Conservation (phyloP, 2,329 filamentous ascomycete species). For the Paecilomyces sp. region DNA sequence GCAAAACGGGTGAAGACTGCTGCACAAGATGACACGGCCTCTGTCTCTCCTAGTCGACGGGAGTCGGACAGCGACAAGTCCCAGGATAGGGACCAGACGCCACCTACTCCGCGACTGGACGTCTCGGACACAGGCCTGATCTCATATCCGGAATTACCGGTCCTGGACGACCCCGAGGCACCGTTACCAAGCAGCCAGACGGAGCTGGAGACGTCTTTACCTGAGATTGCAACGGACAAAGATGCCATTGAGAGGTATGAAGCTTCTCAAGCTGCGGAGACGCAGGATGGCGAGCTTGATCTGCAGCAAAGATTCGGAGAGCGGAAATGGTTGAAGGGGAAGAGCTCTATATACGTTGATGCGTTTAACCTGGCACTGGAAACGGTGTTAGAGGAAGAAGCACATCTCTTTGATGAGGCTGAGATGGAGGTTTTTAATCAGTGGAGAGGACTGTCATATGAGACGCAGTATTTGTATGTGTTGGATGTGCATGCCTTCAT, state of each 20-base stretch:
- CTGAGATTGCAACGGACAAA: slow-evolving; percentile 58
- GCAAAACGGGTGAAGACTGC: slow-evolving; percentile 23
- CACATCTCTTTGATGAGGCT: slow-evolving; percentile 73
- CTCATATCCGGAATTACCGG: slow-evolving; percentile 8
- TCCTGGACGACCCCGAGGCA: slow-evolving; percentile 20
- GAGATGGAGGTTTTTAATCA: slow-evolving; percentile 70
- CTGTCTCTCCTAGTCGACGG: neutral
- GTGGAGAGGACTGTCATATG: slow-evolving; percentile 70
- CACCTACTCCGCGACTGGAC: neutral
- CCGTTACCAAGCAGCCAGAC: slow-evolving; percentile 43
- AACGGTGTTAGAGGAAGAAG: slow-evolving; percentile 82
- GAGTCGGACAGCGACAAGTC: neutral
- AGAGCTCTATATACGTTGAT: slow-evolving; percentile 91
- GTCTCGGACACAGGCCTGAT: neutral
- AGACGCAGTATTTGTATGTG: slow-evolving; percentile 80
- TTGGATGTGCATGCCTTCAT: neutral
- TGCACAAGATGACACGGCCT: slow-evolving; percentile 7
- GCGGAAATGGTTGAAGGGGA: slow-evolving; percentile 63
- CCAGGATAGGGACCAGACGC: neutral
- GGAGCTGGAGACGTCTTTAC: slow-evolving; percentile 65
- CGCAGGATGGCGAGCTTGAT: slow-evolving; percentile 29
- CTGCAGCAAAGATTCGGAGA: slow-evolving; percentile 48
- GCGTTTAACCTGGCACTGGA: slow-evolving; percentile 90
- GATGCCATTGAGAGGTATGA: slow-evolving; percentile 77
- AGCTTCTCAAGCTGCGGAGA: slow-evolving; percentile 52